Conservation (phyloP, 169 alveolate genomes). For the Plasmodium malariae region DNA sequence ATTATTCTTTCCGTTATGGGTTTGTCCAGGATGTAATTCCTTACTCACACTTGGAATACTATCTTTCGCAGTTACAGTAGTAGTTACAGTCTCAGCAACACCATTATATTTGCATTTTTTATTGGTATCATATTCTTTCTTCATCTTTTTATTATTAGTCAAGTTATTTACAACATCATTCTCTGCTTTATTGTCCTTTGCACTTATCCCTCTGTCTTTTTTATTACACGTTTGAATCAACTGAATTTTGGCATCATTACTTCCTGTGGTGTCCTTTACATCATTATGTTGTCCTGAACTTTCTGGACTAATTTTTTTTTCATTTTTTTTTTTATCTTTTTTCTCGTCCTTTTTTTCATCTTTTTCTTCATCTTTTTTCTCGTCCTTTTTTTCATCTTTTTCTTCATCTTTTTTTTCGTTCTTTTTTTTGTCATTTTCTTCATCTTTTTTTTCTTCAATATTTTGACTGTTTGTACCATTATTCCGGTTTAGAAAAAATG, state of each 20-base stretch:
- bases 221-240: background rate
- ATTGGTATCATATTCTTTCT: constrained; percentile 2
- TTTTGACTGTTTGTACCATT: background rate
- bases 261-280: background rate
- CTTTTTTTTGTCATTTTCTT: background rate
- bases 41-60: background rate
- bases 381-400: background rate
- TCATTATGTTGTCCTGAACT: background rate
- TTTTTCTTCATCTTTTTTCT: background rate
- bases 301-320: background rate
- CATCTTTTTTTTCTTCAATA: background rate
- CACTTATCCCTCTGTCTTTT: background rate
- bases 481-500: background rate
- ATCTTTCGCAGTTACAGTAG: background rate
- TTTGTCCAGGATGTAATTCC: background rate
- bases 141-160: background rate
- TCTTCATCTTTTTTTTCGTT: background rate
- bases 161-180: background rate
- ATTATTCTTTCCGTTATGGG: background rate
- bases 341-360: background rate
- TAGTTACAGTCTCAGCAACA: background rate
- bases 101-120: background rate
- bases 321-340: background rate
- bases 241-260: background rate
- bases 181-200: background rate